Conservation (phyloP, 2,329 filamentous ascomycete species). For the Scolecobasidium constrictum region DNA sequence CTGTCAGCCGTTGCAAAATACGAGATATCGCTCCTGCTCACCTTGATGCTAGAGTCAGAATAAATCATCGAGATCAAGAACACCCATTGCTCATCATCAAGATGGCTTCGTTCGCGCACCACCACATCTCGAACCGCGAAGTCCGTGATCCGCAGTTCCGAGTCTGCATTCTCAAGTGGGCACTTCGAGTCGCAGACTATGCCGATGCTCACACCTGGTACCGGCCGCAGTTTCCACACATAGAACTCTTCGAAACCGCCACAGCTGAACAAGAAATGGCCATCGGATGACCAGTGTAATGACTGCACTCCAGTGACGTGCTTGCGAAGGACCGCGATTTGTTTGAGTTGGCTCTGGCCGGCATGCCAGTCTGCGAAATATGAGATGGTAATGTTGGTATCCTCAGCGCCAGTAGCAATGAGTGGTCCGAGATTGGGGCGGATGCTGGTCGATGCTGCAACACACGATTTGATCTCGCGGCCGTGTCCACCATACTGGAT, state of each 20-base stretch:
- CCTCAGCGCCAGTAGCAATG: constrained; percentile 59
- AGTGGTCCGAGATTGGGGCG: constrained; percentile 20
- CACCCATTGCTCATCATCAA: constrained; percentile 8
- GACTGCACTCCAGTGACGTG: constrained; percentile 80
- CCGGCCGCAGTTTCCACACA: constrained; percentile 57
- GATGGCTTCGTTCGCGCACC: constrained; percentile 14
- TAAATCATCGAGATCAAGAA: constrained; percentile 62
- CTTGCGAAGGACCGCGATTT: constrained; percentile 42
- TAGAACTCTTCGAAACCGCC: constrained; percentile 84
- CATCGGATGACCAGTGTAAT: constrained; percentile 59
- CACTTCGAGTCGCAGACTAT: constrained; percentile 41
- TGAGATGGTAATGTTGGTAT: constrained; percentile 69
- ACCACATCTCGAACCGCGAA: constrained; percentile 47
- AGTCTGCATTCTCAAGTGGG: constrained; percentile 37
- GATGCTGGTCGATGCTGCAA: constrained; percentile 27
- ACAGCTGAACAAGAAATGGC: constrained; percentile 69
- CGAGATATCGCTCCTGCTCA: constrained; percentile 18
- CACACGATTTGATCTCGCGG: constrained; percentile 64
- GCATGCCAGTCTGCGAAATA: constrained; percentile 22
- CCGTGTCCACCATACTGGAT: constrained; percentile 69
- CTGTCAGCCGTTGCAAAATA: constrained; percentile 14
- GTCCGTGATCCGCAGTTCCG: constrained; percentile 69
- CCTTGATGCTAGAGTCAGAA: constrained; percentile 71
- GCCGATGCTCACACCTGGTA: constrained; percentile 44
- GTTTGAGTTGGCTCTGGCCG: constrained; percentile 15